Conservation (phyloP, 2,329 filamentous ascomycete genomes). For the Clonostachys rhizophaga region DNA sequence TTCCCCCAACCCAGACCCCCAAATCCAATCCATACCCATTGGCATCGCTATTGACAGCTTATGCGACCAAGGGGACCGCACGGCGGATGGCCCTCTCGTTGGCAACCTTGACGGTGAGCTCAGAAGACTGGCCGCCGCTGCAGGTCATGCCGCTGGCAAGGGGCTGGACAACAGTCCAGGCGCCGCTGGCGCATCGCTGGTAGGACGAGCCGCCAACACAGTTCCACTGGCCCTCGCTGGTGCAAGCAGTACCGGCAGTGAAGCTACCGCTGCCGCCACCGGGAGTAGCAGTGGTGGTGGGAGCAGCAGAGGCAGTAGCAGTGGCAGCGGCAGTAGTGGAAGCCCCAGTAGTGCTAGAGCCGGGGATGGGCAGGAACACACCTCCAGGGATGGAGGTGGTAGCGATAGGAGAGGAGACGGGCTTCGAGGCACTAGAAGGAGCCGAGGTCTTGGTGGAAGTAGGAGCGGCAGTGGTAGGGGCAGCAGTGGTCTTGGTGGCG, state of each 20-base stretch:
- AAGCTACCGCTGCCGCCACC: conserved; percentile 13
- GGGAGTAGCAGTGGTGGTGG: conserved; percentile 8
- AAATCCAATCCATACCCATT: no score
- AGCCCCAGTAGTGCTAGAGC: conserved; percentile 9
- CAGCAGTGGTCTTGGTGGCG: conserved; percentile 4
- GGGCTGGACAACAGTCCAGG: conserved; percentile 36
- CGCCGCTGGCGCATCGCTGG: conserved; percentile 50
- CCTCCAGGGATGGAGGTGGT: conserved; percentile 7
- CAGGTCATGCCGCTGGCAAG: conserved; percentile 43
- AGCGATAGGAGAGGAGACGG: not conserved
- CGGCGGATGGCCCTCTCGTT: no score
- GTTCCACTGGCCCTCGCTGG: conserved; percentile 46
- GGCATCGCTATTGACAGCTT: no score
- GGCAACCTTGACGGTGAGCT: conserved; percentile 24
- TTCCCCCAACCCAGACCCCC: no score
- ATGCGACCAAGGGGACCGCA: no score
- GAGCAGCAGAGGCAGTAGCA: conserved; percentile 8
- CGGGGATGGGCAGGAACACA: conserved; percentile 15
- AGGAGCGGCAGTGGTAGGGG: conserved; percentile 4
- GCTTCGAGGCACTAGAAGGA: not conserved
- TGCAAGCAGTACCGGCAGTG: conserved; percentile 38
- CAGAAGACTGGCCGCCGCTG: conserved; percentile 28
- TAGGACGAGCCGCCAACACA: conserved; percentile 44
- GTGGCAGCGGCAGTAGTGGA: conserved; percentile 7
- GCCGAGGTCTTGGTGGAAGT: conserved; percentile 4